Evolutionary conservation across 768 basidiomycete species (phyloP).

Genomic region (Hebeloma cylindrosporum): DNA sequence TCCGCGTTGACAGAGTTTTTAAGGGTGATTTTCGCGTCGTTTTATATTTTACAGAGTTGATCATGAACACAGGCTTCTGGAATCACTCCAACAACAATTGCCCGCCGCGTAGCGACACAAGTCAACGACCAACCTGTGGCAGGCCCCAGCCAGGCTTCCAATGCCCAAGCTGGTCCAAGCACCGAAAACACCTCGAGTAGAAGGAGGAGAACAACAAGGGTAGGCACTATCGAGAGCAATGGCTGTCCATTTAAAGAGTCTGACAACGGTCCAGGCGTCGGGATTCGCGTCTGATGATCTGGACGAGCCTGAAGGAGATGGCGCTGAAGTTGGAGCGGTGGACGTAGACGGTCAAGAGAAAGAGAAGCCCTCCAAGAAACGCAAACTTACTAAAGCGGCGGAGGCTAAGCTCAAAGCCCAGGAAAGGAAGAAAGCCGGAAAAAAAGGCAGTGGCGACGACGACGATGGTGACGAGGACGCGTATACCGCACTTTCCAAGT

Average conservation of each 20-base stretch:
- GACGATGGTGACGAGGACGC: slow-evolving; percentile 64
- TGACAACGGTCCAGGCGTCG: slow-evolving; percentile 23
- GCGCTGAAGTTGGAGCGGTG: slow-evolving; percentile 18
- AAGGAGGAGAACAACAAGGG: slow-evolving; percentile 23
- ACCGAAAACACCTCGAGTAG: slow-evolving; percentile 15
- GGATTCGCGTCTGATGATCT: slow-evolving; percentile 76
- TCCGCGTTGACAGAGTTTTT: slow-evolving; percentile 84
- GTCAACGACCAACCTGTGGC: slow-evolving; percentile 40
- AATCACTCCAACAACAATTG: slow-evolving; percentile 48
- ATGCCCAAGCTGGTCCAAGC: slow-evolving; percentile 12
- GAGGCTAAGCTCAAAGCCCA: slow-evolving; percentile 44
- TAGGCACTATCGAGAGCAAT: slow-evolving; percentile 13
- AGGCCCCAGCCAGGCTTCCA: slow-evolving; percentile 39
- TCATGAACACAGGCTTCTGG: slow-evolving; percentile 39
- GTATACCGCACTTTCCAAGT: slow-evolving; percentile 65
- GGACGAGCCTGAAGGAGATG: slow-evolving; percentile 51
- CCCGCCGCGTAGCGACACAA: slow-evolving; percentile 35
- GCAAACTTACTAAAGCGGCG: slow-evolving; percentile 51
- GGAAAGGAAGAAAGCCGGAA: slow-evolving; percentile 41
- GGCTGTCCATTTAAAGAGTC: not conserved
- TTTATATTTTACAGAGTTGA: not conserved
- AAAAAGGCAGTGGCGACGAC: slow-evolving; percentile 45
- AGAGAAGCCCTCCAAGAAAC: slow-evolving; percentile 46
- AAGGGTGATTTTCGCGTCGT: slow-evolving; percentile 44
- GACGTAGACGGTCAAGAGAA: slow-evolving; percentile 22